Percentiles rank a stretch among this genome's conserved stretches.
Conservation (phyloP, 306 rosid genomes). For the Fagus sylvatica region DNA sequence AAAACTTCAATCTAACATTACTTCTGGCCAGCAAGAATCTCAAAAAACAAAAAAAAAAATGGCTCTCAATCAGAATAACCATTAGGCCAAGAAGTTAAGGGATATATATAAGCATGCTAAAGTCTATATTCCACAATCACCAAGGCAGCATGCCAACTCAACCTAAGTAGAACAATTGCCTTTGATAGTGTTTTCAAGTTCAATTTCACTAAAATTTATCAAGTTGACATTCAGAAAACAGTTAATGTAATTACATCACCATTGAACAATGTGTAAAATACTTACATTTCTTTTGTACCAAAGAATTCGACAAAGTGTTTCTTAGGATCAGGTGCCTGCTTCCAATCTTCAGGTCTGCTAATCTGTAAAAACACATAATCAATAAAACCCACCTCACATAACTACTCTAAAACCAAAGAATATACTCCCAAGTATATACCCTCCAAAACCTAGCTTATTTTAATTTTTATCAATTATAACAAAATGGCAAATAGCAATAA, state of each 20-base stretch:
- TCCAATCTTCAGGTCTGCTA: conserved; percentile 93
- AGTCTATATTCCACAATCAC: neutral
- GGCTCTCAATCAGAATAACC: too few species aligned
- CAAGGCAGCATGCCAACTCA: neutral
- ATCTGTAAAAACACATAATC: conserved; percentile 62
- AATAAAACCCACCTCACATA: conserved; percentile 10
- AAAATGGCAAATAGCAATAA: neutral
- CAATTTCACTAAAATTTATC: neutral
- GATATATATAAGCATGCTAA: neutral
- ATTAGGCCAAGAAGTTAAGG: too few species aligned
- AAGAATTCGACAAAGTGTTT: conserved; percentile 89
- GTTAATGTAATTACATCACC: neutral
- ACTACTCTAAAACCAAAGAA: too few species aligned
- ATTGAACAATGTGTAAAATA: conserved; percentile 22
- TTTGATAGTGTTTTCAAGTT: neutral
- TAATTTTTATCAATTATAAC: neutral
- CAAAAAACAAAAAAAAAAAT: too few species aligned
- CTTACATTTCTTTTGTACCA: conserved; percentile 95
- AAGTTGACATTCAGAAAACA: neutral
- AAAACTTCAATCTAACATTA: too few species aligned
- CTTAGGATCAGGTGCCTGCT: conserved; percentile 81
- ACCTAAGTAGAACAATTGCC: neutral
- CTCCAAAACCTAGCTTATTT: neutral
- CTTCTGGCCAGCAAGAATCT: too few species aligned
- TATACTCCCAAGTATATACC: neutral